Conservation (phyloP, 2,329 filamentous ascomycete species). For the Hypoxylon sp. region DNA sequence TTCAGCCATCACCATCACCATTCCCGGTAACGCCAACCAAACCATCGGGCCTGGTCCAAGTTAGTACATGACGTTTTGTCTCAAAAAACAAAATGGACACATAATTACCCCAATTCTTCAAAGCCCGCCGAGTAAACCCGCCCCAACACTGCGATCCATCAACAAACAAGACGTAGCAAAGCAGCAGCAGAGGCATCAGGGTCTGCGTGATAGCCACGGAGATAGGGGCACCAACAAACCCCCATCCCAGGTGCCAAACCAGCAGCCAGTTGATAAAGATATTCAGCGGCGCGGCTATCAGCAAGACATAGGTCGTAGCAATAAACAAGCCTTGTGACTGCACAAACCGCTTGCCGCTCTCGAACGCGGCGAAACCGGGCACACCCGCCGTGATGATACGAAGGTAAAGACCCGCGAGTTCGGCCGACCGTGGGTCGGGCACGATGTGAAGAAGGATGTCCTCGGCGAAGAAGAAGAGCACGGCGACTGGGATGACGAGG, state of each 20-base stretch:
- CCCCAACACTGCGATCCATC: conserved; percentile 82
- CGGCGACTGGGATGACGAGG: conserved; percentile 74
- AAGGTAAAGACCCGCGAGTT: conserved; percentile 77
- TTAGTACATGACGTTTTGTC: no score
- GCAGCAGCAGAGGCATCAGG: conserved; percentile 75
- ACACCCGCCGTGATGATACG: conserved; percentile 74
- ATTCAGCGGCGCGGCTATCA: conserved; percentile 80
- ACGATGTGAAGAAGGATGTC: conserved; percentile 71
- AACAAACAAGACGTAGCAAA: conserved; percentile 76
- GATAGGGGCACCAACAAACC: conserved; percentile 80
- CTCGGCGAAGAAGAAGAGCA: conserved; percentile 74
- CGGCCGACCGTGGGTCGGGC: conserved; percentile 74
- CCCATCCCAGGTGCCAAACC: conserved; percentile 74
- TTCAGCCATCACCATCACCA: conserved; percentile 94
- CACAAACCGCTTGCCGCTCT: conserved; percentile 80
- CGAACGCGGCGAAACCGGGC: conserved; percentile 79
- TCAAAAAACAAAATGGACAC: no score
- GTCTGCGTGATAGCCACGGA: conserved; percentile 80
- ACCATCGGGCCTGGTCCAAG: conserved; percentile 73
- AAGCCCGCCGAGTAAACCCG: conserved; percentile 74
- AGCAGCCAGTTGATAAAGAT: conserved; percentile 81
- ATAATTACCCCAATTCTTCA: conserved; percentile 72
- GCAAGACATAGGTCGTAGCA: conserved; percentile 79
- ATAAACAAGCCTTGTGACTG: conserved; percentile 84
- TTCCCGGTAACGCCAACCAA: conserved; percentile 83